Evolutionary conservation across 495 filamentous ascomycete genomes (phyloP), one percentile per base, ranked within the genome.

Genomic region (Bryoglossum gracile): DNA sequence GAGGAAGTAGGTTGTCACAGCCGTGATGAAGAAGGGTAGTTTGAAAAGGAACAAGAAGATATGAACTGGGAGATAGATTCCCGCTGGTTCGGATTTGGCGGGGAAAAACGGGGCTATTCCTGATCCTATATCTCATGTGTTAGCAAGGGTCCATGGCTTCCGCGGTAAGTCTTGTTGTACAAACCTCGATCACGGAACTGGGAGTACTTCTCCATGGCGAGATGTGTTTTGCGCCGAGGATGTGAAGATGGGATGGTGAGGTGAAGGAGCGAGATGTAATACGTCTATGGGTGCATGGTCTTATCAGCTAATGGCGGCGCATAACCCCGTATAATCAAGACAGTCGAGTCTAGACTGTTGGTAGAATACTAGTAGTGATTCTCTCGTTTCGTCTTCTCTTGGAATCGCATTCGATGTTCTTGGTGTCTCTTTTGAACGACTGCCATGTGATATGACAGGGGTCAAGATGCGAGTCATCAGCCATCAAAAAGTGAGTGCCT

Each of bases 81-180:
- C 66, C 2, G 83, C 74, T 2, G 77, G 65, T 13, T 79, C 71
- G 0, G 78, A 75, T 14, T 80, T 69, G 22, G 88, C 75, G 3
- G 94, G 89, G 46, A 96, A 77, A 72, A 97, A 99, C 19, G 92
- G 92, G 46, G 94, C 89, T 58, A 97, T 92, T 57, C 90, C 92
- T 46, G 92, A 94, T 55, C 89, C 92, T 98, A 61, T 43, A 43
- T 17, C 8, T 25, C 34, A 37, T 33, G 35, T 34, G 46, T 57
- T 48, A 57, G 54, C 45, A 43, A 22, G 23, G 18, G 17, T 18
- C 24, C 41, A 51, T 51, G 43, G 52, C 25, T 36, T 44, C 25
- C 10, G 30, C 8, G 33, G 22, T 43, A 32, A 3, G 13, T 16
- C 23, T 41, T 33, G 14, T 17, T 9, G 62, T 46, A 50, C 70